phyloP scores from a whole-genome alignment of 176 grass and related monocot species.

The Avena atlantica region DNA sequence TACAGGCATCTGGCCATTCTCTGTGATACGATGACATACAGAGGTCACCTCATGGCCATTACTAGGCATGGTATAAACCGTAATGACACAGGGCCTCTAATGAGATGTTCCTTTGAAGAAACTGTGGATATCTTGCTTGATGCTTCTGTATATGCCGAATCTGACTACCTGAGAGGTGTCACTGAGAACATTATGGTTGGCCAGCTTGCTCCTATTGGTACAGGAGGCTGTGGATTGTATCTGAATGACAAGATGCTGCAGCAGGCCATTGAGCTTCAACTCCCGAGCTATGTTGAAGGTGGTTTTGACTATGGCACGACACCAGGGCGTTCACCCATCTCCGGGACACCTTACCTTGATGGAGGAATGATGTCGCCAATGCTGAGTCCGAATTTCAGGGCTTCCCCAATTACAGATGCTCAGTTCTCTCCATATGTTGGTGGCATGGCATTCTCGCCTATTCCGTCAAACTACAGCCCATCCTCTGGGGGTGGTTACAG shows the following conservation, averaged over 20 bases:
- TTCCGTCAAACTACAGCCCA: slow-evolving; percentile 77
- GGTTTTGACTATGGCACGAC: slow-evolving; percentile 81
- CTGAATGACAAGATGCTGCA: slow-evolving; percentile 95
- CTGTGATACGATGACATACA: slow-evolving; percentile 96
- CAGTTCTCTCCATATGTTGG: slow-evolving; percentile 94
- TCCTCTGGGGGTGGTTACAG: slow-evolving; percentile 76
- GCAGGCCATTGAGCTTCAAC: slow-evolving; percentile 96
- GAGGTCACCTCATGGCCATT: slow-evolving; percentile 93
- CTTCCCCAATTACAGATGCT: slow-evolving; percentile 93
- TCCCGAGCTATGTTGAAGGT: slow-evolving; percentile 85
- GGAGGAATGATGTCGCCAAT: slow-evolving; percentile 97
- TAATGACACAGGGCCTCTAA: slow-evolving; percentile 89
- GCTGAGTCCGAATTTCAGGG: slow-evolving; percentile 83
- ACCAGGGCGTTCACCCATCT: slow-evolving; percentile 74
- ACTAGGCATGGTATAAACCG: slow-evolving; percentile 95
- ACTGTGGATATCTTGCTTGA: slow-evolving; percentile 95
- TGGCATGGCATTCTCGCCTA: slow-evolving; percentile 85
- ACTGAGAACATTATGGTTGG: slow-evolving; percentile 98
- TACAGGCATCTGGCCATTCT: slow-evolving; percentile 98
- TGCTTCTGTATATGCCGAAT: slow-evolving; percentile 91
- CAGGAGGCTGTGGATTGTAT: slow-evolving; percentile 80
- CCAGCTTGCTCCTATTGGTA: slow-evolving; percentile 92
- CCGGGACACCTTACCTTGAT: slow-evolving; percentile 84
- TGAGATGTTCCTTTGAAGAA: slow-evolving; percentile 96
- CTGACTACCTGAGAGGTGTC: slow-evolving; percentile 86